Base-by-base conservation (phyloP, 2,329 filamentous ascomycete species). In the Arthrinium puccinioides region DNA sequence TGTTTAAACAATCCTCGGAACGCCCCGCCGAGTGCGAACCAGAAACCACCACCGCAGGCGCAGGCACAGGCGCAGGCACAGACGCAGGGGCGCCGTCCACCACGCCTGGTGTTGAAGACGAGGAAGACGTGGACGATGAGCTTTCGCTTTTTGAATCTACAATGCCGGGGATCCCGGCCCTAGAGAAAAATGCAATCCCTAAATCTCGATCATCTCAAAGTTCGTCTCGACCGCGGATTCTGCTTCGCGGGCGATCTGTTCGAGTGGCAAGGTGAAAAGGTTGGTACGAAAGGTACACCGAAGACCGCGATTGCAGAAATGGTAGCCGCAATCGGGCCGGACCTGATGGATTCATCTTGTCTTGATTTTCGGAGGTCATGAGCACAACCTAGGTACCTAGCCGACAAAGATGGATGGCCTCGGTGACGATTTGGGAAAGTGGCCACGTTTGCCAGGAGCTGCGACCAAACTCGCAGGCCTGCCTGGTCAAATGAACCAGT, bases 231-330 rank as follows among this genome's bases (percentile, higher is more conserved):
- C 7, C 34, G 37, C 24, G 50, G 47, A 3, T 47, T 43, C 18
- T 46, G 45, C 35, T 29, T 43, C 15, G 52, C 55, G 8, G 46
- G 44, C 11, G 60, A 65, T 32, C 51, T 68, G 23, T 70, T 69
- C 41, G 55, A 63, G 39, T 88, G 84, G 83, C 63, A 76, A 0
- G 52, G 61, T 2, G 67, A 72, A 32, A 59, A 62, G 23, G 58
- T 83, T 3, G 54, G 59, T 10, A 64, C 79, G 33, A 56, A 63
- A 14, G 57, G 60, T 5, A 68, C 67, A 1, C 56, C 84, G 23
- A 84, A 81, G 52, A 71, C 74, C 1, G 66, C 70, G 24, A 69
- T 88, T 40, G 82, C 77, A 2, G 82, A 87, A 50, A 54, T 87
- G 35, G 73, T 79, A 4, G 80, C 82, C 4, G 74, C 75, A 9